Conservation (phyloP, 1,284 basidiomycete species). For the Polyporus tsugae region DNA sequence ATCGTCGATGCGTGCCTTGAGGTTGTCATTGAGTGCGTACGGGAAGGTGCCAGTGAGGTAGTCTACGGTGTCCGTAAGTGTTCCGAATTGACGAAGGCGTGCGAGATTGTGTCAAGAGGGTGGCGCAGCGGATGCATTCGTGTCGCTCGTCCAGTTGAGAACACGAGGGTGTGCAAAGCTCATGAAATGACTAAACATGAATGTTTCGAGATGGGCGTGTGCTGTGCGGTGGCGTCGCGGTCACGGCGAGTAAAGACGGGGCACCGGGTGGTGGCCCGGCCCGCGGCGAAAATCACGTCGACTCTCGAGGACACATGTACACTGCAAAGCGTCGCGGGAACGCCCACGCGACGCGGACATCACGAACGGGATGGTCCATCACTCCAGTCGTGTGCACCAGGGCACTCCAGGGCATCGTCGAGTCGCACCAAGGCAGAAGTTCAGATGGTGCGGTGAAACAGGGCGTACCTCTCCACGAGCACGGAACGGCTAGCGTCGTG, state of each 20-base stretch:
- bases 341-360: background rate
- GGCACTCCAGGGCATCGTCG: conserved; percentile 6
- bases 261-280: background rate
- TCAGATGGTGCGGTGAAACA: background rate
- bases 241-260: background rate
- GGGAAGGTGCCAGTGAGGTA: conserved; percentile 65
- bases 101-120: background rate
- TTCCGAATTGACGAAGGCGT: background rate
- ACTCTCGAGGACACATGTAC: background rate
- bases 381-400: background rate
- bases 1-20: conserved; percentile 25
- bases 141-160: background rate
- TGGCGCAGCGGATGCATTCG: too few species aligned
- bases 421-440: background rate
- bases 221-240: background rate
- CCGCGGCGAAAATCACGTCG: background rate
- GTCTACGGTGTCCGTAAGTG: conserved; percentile 44
- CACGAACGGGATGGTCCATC: background rate
- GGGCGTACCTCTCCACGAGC: conserved; percentile 54
- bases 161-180: background rate
- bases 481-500: conserved; percentile 56
- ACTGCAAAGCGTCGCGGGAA: background rate
- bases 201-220: background rate
- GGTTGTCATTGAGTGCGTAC: conserved; percentile 42
- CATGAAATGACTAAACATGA: background rate